phyloP scores from a whole-genome alignment of 2,329 filamentous ascomycete genomes.

The Ophiocordyceps camponoti-floridani region DNA sequence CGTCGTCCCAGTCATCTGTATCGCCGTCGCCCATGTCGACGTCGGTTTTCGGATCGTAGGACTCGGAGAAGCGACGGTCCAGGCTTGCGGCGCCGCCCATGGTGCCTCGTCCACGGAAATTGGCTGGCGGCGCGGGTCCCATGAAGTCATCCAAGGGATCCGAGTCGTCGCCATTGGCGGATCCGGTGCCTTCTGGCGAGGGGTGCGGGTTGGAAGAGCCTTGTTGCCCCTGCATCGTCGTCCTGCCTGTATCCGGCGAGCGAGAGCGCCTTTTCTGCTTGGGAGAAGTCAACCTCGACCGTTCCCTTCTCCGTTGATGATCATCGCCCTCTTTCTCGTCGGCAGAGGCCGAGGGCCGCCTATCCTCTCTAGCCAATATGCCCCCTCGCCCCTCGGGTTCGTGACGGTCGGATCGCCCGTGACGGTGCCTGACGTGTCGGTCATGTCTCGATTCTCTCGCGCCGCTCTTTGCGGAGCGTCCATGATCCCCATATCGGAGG shows the following conservation, averaged over 20 bases:
- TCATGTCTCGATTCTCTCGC: constrained; percentile 4
- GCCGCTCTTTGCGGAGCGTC: constrained; percentile 2
- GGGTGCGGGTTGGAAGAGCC: neutral
- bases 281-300: neutral
- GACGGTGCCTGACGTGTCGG: neutral
- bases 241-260: neutral
- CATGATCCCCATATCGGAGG: neutral
- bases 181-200: neutral
- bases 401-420: neutral
- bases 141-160: constrained; percentile 63
- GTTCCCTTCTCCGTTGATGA: neutral
- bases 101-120: constrained; percentile 49
- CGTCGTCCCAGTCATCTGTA: constrained; percentile 57
- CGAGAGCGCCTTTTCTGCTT: neutral
- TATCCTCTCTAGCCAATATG: constrained; percentile 1
- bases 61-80: constrained; percentile 60
- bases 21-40: constrained; percentile 19
- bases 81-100: constrained; percentile 46
- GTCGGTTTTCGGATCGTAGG: constrained; percentile 40
- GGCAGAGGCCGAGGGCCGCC: constrained; percentile 6
- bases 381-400: constrained; percentile 4
- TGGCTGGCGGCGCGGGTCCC: constrained; percentile 47
- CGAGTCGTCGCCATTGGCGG: constrained; percentile 22
- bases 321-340: neutral
- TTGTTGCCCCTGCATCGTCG: neutral